Base-by-base conservation (phyloP, 2,329 filamentous ascomycete species). In the Zasmidium angulare region DNA sequence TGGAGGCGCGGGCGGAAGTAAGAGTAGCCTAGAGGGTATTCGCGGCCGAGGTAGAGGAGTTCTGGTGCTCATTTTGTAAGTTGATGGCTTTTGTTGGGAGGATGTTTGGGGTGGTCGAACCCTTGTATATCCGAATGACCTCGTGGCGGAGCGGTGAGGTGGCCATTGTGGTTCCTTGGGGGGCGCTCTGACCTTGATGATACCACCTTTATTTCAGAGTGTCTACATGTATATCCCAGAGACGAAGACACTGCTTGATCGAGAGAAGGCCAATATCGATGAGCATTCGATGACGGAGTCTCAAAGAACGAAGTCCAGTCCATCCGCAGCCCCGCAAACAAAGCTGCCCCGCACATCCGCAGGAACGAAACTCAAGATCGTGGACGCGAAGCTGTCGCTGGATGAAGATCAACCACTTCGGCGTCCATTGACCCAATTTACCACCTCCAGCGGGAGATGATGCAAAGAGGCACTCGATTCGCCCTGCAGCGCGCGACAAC, bases 61-160 rank as follows among this genome's bases (percentile, higher is more conserved):
- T 96, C 92, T 96, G 58, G 2, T 11, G 11, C 1, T 20, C 26
- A 21, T 17, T 58, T 17, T 40, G 50, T 46, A 4, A 23, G 4
- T 29, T 29, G 26, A 29, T 29, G 26, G 4, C 6, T 29, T 29
- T 31, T 52, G 51, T n/a, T 49, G 22, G 31, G 10, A 21, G 22
- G 12, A 24, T 29, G 24, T 2, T 50, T 14, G 46, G 3, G 20
- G 10, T 26, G 31, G 50, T 50, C 14, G 40, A 36, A 91, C 91
- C 90, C 86, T 96, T 97, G 80, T 96, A 97, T 60, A 96, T 85
- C 40, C 84, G 82, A 64, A 96, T 89, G 49, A 96, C 93, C 72
- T 95, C 86, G 60, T 85, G 81, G 56, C 91, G 86, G 24, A 97
- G 82, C 61, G 84, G 19, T 20, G 47, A 58, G 2, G 63, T 60